phyloP scores from a whole-genome alignment of 306 rosid species.

The Datisca glomerata region DNA sequence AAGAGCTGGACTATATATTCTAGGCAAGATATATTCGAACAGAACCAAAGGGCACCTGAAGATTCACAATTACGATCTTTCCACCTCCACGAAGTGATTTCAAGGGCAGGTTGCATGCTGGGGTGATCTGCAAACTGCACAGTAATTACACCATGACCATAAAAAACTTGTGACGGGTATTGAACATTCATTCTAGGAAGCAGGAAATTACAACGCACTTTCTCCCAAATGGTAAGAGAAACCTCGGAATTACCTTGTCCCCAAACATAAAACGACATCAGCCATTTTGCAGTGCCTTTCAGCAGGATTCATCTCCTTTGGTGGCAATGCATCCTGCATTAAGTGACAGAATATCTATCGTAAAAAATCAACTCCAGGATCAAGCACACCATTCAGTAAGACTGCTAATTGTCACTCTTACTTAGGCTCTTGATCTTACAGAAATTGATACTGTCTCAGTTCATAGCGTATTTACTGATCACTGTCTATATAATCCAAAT shows the following conservation, averaged over 20 bases:
- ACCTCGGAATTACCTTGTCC: constrained; percentile 62
- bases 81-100: constrained; percentile 94
- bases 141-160: constrained; percentile 17
- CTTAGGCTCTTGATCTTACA: too few relatives aligned
- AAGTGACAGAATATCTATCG: too few relatives aligned
- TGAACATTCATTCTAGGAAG: constrained; percentile 11
- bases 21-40: neutral
- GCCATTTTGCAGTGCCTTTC: constrained; percentile 97
- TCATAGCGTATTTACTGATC: too few relatives aligned
- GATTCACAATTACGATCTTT: constrained; percentile 85
- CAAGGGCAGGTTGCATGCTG: constrained; percentile 96
- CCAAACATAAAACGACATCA: constrained; percentile 86
- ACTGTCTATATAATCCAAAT: too few relatives aligned
- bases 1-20: too few relatives aligned
- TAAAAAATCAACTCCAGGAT: too few relatives aligned
- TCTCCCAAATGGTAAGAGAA: constrained; percentile 8
- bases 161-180: constrained; percentile 9
- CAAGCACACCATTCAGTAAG: too few relatives aligned
- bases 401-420: too few relatives aligned
- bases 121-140: constrained; percentile 94
- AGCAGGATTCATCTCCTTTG: constrained; percentile 89
- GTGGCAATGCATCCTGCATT: constrained; percentile 83
- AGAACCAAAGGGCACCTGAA: constrained; percentile 44
- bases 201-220: too few relatives aligned
- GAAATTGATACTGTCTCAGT: too few relatives aligned